These are phyloP conservation scores for Colletotrichum endophyticum DNA, from an alignment of 2,329 filamentous ascomycete genomes.

Conservation along the genomic window DNA sequence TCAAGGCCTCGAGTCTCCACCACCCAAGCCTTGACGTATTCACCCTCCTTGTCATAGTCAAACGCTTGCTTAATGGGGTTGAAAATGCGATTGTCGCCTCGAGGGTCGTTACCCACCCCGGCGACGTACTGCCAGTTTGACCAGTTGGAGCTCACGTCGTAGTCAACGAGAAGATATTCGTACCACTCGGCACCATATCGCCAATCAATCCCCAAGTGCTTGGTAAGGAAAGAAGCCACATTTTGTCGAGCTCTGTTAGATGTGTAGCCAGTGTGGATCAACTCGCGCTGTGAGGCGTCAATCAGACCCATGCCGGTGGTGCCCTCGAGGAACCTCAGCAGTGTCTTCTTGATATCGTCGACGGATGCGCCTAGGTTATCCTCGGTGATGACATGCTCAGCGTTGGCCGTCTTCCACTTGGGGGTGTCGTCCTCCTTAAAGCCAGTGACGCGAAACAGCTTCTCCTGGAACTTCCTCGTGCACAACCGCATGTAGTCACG, in stretches of 20 bases:
- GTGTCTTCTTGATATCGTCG: constrained; percentile 48
- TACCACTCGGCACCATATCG: constrained; percentile 84
- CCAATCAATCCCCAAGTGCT: constrained; percentile 80
- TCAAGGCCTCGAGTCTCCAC: constrained; percentile 65
- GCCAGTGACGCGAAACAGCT: constrained; percentile 69
- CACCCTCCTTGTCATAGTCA: constrained; percentile 74
- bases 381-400: constrained; percentile 43
- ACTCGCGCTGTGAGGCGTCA: constrained; percentile 77
- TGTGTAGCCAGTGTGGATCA: constrained; percentile 78
- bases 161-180: constrained; percentile 75
- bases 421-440: constrained; percentile 57
- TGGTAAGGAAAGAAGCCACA: constrained; percentile 75
- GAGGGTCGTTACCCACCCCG: constrained; percentile 80
- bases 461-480: constrained; percentile 69
- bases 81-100: constrained; percentile 74
- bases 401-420: constrained; percentile 54
- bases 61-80: constrained; percentile 83
- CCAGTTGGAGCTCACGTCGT: constrained; percentile 80
- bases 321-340: constrained; percentile 68
- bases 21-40: constrained; percentile 77
- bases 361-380: constrained; percentile 1
- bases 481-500: constrained; percentile 83
- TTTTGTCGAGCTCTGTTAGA: constrained; percentile 80
- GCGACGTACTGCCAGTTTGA: constrained; percentile 84
- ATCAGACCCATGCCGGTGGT: constrained; percentile 78